phyloP scores from a whole-genome alignment of 192 early-diverging fungal species.

The Gigaspora rosea region DNA sequence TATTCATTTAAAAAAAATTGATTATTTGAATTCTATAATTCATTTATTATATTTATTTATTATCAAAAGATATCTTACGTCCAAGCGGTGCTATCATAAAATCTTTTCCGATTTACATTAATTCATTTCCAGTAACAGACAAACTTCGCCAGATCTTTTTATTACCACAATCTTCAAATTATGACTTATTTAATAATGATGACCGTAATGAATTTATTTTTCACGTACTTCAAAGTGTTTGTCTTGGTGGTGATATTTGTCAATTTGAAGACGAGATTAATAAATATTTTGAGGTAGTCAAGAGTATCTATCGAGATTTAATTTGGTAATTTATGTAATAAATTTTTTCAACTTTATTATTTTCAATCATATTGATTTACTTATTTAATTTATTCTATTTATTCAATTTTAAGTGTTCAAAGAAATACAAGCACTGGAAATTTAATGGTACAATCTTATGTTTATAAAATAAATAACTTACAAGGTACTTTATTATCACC shows the following conservation, averaged over 20 bases:
- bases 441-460: conserved; percentile 6
- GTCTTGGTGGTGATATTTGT: not conserved
- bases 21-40: not conserved
- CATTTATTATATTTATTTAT: not conserved
- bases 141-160: not conserved
- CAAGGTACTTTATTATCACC: too few species aligned
- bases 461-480: conserved; percentile 17
- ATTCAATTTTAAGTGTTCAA: not conserved
- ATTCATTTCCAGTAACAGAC: not conserved
- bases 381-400: not conserved
- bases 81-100: not conserved
- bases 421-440: not conserved
- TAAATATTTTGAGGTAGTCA: not conserved
- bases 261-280: conserved; percentile 1
- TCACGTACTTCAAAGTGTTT: not conserved
- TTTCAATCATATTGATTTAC: not conserved
- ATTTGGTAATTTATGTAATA: not conserved
- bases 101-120: not conserved
- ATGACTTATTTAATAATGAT: not conserved
- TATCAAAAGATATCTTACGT: not conserved
- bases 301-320: conserved; percentile 10
- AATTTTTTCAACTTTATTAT: not conserved
- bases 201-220: conserved; percentile 10
- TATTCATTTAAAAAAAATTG: not conserved
- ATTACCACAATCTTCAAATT: not conserved